phyloP scores from a whole-genome alignment of 108 stramenopile species.

The Nitzschia sp. region DNA sequence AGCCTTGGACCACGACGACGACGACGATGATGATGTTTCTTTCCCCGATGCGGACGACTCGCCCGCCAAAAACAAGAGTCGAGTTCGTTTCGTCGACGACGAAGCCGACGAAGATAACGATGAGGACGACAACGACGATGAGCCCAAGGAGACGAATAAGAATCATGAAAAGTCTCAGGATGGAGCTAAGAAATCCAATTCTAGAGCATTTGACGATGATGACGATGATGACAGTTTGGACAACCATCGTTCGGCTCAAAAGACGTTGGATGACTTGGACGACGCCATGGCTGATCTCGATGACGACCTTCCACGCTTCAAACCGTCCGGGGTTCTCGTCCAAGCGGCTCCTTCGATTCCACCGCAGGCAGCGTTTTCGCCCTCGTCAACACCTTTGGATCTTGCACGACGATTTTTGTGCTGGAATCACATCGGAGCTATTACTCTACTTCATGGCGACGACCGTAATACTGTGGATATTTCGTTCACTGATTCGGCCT shows the following conservation, averaged over 20 bases:
- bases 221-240: constrained; percentile 37
- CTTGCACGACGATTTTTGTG: constrained; percentile 74
- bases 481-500: constrained; percentile 68
- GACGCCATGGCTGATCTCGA: constrained; percentile 25
- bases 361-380: constrained; percentile 78
- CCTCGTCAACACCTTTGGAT: constrained; percentile 72
- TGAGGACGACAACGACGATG: constrained; percentile 23
- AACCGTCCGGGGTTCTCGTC: background rate
- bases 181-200: background rate
- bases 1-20: constrained; percentile 37
- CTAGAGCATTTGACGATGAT: constrained; percentile 15
- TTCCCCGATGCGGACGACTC: background rate
- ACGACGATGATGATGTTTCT: constrained; percentile 45
- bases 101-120: constrained; percentile 53
- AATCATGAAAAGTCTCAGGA: background rate
- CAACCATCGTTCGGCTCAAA: constrained; percentile 16
- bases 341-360: background rate
- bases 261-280: constrained; percentile 14
- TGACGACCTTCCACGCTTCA: background rate
- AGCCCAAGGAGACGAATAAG: background rate
- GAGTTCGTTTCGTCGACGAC: constrained; percentile 51
- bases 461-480: constrained; percentile 72
- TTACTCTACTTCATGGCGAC: constrained; percentile 52
- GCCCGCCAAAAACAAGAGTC: background rate
- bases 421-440: constrained; percentile 86